A percentile compares a stretch with the other conserved stretches of the same genome.
Conservation (phyloP, 2,329 filamentous ascomycete genomes). For the Chaetomium globosum region DNA sequence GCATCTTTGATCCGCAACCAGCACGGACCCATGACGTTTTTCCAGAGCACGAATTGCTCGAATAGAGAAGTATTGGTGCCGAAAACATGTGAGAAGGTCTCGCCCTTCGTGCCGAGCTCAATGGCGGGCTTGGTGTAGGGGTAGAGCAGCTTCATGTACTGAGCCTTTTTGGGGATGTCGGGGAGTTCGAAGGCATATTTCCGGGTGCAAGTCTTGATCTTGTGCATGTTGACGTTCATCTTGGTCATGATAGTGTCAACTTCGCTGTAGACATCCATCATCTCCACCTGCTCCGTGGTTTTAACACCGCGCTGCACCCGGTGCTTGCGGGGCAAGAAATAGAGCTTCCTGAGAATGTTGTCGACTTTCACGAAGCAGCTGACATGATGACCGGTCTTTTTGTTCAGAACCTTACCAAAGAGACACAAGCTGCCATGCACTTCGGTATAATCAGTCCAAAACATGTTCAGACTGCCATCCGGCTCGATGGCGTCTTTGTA, state of each 20-base stretch:
- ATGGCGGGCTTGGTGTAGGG: constrained; percentile 82
- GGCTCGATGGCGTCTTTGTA: constrained; percentile 86
- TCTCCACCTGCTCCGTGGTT: constrained; percentile 76
- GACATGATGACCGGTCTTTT: constrained; percentile 73
- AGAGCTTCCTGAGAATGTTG: constrained; percentile 89
- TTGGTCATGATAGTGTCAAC: constrained; percentile 86
- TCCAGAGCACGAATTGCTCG: constrained; percentile 98
- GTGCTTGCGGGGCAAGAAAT: constrained; percentile 79
- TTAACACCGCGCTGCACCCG: constrained; percentile 61
- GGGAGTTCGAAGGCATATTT: constrained; percentile 96
- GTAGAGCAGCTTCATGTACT: constrained; percentile 95
- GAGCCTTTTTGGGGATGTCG: constrained; percentile 80
- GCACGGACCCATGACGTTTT: constrained; percentile 98
- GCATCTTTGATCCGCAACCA: constrained; percentile 91
- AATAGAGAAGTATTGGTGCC: constrained; percentile 92
- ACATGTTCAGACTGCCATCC: constrained; percentile 89
- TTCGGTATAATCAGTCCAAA: constrained; percentile 96
- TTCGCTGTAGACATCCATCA: constrained; percentile 88
- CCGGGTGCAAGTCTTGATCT: constrained; percentile 84
- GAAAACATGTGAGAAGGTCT: constrained; percentile 93
- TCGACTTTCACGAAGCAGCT: constrained; percentile 97
- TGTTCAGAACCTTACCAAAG: constrained; percentile 95
- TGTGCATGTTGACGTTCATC: constrained; percentile 84
- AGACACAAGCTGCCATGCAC: constrained; percentile 88
- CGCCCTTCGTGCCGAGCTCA: constrained; percentile 70